Conservation (phyloP, 192 early-diverging fungal species). For the Coemansia sp. region DNA sequence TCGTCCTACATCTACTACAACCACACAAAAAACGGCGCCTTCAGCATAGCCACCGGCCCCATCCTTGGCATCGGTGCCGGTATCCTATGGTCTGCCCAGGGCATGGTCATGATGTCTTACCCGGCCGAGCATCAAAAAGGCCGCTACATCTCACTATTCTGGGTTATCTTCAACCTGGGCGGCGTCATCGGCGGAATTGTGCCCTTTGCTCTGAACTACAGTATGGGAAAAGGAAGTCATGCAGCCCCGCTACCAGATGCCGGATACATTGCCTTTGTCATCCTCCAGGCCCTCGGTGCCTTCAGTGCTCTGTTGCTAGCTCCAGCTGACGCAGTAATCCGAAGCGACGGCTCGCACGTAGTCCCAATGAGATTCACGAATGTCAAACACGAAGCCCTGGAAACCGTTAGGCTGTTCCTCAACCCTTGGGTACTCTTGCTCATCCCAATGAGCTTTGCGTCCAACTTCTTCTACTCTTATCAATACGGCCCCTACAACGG, state of each 20-base stretch:
- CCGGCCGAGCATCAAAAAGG: constrained; percentile 70
- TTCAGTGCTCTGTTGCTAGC: constrained; percentile 56
- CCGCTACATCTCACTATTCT: constrained; percentile 72
- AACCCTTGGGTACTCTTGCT: constrained; percentile 67
- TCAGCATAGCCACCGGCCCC: constrained; percentile 67
- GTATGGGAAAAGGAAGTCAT: constrained; percentile 52
- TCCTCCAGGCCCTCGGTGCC: constrained; percentile 63
- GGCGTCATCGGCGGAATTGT: constrained; percentile 67
- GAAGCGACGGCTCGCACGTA: constrained; percentile 60
- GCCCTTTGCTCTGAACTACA: constrained; percentile 55
- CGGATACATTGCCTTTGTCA: constrained; percentile 73
- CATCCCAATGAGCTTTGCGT: constrained; percentile 75
- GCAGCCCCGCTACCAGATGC: constrained; percentile 65
- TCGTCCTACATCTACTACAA: constrained; percentile 62
- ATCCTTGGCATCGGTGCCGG: constrained; percentile 75
- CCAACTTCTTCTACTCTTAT: too few relatives aligned
- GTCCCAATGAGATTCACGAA: constrained; percentile 58
- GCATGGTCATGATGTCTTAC: constrained; percentile 77
- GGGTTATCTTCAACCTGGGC: too few relatives aligned
- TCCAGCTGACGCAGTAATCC: constrained; percentile 56
- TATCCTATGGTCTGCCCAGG: constrained; percentile 65
- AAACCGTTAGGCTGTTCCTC: constrained; percentile 56
- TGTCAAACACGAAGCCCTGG: constrained; percentile 53
- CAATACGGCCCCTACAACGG: constrained; percentile 66
- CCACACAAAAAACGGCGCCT: constrained; percentile 49